Evolutionary conservation across 2,329 filamentous ascomycete genomes (phyloP).

Genomic region (Aspergillus eucalypticola): DNA sequence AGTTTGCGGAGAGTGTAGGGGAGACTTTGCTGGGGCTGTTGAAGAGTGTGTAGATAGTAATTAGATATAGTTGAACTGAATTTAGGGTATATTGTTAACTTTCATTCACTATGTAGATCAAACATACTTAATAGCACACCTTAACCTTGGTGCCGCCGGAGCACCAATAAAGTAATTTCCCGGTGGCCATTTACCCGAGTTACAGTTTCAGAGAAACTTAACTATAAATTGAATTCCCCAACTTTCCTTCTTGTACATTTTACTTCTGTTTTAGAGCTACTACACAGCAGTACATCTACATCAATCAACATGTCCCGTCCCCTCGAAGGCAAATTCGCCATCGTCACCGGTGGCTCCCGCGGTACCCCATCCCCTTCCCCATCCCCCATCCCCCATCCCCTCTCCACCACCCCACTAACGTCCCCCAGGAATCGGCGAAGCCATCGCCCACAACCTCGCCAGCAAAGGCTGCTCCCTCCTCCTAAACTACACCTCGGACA

Average conservation of each 20-base stretch:
- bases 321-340: constrained; percentile 73
- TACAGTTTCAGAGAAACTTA: neutral
- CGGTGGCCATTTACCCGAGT: constrained; percentile 8
- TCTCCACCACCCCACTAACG: constrained; percentile 8
- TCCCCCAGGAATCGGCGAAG: constrained; percentile 68
- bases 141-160: neutral
- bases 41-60: too few species aligned
- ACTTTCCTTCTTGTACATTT: too few species aligned
- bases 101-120: too few species aligned
- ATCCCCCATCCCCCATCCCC: neutral
- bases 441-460: constrained; percentile 69
- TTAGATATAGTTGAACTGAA: too few species aligned
- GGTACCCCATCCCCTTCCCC: constrained; percentile 49
- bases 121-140: too few species aligned
- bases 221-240: neutral
- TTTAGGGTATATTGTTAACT: neutral
- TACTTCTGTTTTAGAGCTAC: too few species aligned
- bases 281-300: neutral
- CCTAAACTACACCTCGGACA: constrained; percentile 70
- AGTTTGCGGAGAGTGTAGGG: constrained; percentile 29
- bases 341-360: constrained; percentile 77
- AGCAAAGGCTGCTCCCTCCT: constrained; percentile 69
- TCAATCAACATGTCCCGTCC: constrained; percentile 28
- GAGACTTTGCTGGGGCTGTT: neutral
- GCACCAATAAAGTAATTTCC: constrained; percentile 29